Base-by-base conservation (phyloP, 495 filamentous ascomycete species). In the Talaromyces ruber region DNA sequence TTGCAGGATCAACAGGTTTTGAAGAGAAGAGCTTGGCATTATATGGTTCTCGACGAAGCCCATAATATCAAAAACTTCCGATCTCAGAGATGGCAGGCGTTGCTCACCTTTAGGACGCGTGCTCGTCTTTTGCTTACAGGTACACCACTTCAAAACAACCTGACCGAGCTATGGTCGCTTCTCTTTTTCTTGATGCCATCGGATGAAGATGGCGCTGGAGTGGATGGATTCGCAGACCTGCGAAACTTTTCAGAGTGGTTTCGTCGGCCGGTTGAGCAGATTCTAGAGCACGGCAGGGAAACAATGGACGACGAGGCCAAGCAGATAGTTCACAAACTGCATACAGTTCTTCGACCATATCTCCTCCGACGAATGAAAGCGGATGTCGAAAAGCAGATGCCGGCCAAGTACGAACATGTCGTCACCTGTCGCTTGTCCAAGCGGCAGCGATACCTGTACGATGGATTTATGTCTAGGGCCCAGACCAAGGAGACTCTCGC, bases 41-140 rank as follows among this genome's bases (percentile, higher is more conserved):
- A 97, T 74, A 92, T 99, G 85, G 88, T 99, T 62, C 84, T 99
- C 16, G 95, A 99, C 70, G 95, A 99, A 76, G 95, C 95, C 1
- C 95, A 99, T 72, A 98, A 98, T 71, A 99, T 99, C 81, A 98
- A 98, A 72, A 99, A 99, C 70, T 98, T 97, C 80, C 91, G 93
- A 65, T 96, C 93, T 0, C 92, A 96, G 71, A 81, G 93, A 62
- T 99, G 94, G 94, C 93, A 98, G 70, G 91, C 90, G 0, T 78
- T 99, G 56, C 83, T 99, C 6, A 94, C 87, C 1, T 95, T 98
- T 75, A 89, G 91, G 64, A 97, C 93, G 3, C 84, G 87, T 53
- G 88, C 92, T 24, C 83, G 95, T 24, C 82, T 99, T 37, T 81
- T 99, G 2, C 80, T 99, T 5, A 99, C 95, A 0, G 95, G 95